These are phyloP conservation scores for Skeletonema menzelii DNA, from an alignment of 108 stramenopile genomes.

Conservation along the genomic window DNA sequence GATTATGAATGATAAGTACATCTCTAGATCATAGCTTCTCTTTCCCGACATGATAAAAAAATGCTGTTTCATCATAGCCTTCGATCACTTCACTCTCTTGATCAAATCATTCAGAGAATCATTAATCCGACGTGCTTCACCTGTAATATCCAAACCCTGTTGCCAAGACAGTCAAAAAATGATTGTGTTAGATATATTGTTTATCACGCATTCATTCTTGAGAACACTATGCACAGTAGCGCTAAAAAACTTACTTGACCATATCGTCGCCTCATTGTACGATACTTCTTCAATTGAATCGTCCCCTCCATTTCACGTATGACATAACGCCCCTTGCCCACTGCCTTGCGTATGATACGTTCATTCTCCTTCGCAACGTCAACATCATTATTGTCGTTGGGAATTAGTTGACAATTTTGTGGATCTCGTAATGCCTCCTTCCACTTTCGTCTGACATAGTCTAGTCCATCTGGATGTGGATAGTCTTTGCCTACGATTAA, in stretches of 20 bases:
- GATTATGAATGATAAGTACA: no score
- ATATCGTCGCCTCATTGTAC: conserved; percentile 50
- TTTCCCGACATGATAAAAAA: background rate
- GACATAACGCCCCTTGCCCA: conserved; percentile 79
- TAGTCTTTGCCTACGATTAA: conserved; percentile 87
- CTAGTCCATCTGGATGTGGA: conserved; percentile 79
- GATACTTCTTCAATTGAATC: conserved; percentile 67
- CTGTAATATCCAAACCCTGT: conserved; percentile 30
- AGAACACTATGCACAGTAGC: background rate
- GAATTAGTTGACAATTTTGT: conserved; percentile 51
- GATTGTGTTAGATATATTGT: background rate
- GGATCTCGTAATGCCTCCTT: conserved; percentile 83
- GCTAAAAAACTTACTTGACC: conserved; percentile 5
- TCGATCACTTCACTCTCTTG: background rate
- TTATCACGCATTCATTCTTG: background rate
- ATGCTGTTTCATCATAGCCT: background rate
- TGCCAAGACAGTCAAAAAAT: background rate
- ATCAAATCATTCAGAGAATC: conserved; percentile 18
- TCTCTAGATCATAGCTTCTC: no score
- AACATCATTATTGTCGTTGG: background rate
- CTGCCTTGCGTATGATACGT: conserved; percentile 82
- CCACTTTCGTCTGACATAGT: conserved; percentile 76
- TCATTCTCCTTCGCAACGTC: conserved; percentile 59
- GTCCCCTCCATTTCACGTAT: conserved; percentile 63
- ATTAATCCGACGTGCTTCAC: conserved; percentile 30